phyloP scores from a whole-genome alignment of 2,329 filamentous ascomycete genomes.

The Lasiodiplodia sp. region DNA sequence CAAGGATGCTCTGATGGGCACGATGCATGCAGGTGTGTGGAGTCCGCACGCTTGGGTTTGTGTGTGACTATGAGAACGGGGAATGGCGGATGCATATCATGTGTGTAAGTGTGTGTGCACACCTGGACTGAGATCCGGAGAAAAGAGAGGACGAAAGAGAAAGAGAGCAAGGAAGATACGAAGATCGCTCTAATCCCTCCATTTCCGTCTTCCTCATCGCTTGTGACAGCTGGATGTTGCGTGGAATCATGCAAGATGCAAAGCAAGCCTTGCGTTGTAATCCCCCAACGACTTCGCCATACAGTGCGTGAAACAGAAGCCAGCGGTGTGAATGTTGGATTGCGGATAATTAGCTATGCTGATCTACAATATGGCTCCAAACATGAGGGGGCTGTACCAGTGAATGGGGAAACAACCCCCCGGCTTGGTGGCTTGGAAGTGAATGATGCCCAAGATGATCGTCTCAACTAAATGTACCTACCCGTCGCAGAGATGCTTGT shows the following conservation, averaged over 20 bases:
- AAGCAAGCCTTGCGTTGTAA: neutral
- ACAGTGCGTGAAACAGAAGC: neutral
- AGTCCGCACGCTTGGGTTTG: neutral
- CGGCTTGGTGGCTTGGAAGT: neutral
- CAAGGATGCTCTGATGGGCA: neutral
- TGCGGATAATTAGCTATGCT: neutral
- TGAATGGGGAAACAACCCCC: no score
- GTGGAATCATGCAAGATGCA: neutral
- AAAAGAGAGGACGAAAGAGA: no score
- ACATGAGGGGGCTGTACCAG: no score
- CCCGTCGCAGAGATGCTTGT: no score
- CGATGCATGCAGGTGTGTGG: no score
- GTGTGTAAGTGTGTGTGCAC: no score
- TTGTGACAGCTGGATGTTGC: no score
- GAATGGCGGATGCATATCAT: no score
- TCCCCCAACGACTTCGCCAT: neutral
- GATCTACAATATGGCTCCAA: neutral
- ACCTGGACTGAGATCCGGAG: no score
- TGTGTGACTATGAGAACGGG: neutral
- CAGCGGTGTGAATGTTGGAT: neutral
- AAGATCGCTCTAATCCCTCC: no score
- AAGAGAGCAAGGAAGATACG: no score
- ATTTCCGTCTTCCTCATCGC: no score
- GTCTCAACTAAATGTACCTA: neutral
- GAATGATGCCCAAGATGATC: neutral